Evolutionary conservation across 345 rosid species (phyloP), one percentile per base, ranked within the genome.

Genomic region (Raphanus raphanistrum): DNA sequence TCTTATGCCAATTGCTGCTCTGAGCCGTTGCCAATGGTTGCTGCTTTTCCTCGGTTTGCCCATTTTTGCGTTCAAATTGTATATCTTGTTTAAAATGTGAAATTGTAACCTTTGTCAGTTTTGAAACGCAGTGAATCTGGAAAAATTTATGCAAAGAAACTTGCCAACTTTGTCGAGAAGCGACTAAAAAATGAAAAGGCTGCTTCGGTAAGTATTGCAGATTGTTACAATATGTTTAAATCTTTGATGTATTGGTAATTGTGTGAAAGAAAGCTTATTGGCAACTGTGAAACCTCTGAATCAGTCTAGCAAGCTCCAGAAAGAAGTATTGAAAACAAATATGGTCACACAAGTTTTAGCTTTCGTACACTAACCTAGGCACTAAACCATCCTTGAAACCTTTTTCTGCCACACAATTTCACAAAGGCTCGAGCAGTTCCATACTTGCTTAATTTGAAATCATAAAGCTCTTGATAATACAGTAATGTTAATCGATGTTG

Each of bases 101-200:
- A 66, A 66, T 58, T 54, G 21, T 60, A 80, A 61, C 68, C 16
- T 68, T 32, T 50, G 31, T 7, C 57, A 68, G 73, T 70, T 79
- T 74, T 63, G 71, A 71, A 73, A 73, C 35, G 75, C 88, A 93
- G 99, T 86, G 97, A 90, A 66, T 63, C 86, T 58, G 98, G 99
- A 79, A 94, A 91, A 84, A 77, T 96, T 65, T 96, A 93, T 82
- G 81, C 91, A 1, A 90, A 89, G 87, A 96, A 96, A 83, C 97
- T 96, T 38, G 84, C 92, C 11, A 87, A 90, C 84, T 96, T 96
- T 66, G 88, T 96, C 3, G 99, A 88, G 83, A 96, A 93, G 84
- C 86, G 98, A 74, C 85, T 96, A 73, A 93, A 89, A 88, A 82
- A 90, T 80, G 99, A 96, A 84, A 93, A 90, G 82, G 90, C 99